phyloP scores from a whole-genome alignment of 495 filamentous ascomycete species.

The Podospora didyma region DNA sequence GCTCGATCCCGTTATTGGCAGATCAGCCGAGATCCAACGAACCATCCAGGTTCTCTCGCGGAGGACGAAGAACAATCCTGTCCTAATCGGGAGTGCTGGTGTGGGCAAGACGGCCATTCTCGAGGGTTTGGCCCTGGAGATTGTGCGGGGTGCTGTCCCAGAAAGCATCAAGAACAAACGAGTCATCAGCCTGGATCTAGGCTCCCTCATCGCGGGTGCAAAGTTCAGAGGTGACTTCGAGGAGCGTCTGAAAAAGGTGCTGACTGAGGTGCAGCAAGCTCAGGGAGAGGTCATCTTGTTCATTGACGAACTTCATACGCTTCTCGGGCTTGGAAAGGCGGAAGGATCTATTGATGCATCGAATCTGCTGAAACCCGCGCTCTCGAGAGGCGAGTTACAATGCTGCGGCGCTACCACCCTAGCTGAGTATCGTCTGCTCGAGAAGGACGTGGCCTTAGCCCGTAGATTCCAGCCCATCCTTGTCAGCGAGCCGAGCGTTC shows the following conservation, averaged over 20 bases:
- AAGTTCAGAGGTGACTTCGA: slow-evolving; percentile 97
- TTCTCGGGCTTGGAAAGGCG: slow-evolving; percentile 89
- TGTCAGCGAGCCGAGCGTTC: slow-evolving; percentile 82
- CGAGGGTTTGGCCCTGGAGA: slow-evolving; percentile 87
- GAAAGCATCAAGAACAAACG: slow-evolving; percentile 95
- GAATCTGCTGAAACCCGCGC: slow-evolving; percentile 90
- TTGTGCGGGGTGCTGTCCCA: slow-evolving; percentile 88
- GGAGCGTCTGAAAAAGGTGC: slow-evolving; percentile 82
- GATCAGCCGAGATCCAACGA: slow-evolving; percentile 85
- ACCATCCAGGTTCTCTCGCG: slow-evolving; percentile 92
- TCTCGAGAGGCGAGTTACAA: slow-evolving; percentile 88
- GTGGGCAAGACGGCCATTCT: slow-evolving; percentile 95
- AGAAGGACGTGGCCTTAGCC: slow-evolving; percentile 93
- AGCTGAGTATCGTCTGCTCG: slow-evolving; percentile 85
- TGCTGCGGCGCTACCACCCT: slow-evolving; percentile 94
- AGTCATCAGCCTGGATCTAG: slow-evolving; percentile 82
- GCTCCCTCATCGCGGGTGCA: slow-evolving; percentile 88
- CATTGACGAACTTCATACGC: slow-evolving; percentile 89
- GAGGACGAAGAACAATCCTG: slow-evolving; percentile 95
- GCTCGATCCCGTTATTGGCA: slow-evolving; percentile 91
- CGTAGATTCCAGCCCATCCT: slow-evolving; percentile 90
- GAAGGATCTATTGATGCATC: slow-evolving; percentile 96
- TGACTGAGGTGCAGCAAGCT: slow-evolving; percentile 87
- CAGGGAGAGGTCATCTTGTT: slow-evolving; percentile 89
- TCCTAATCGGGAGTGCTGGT: slow-evolving; percentile 86